These are phyloP conservation scores for Erodium texanum DNA, from an alignment of 441 rosid genomes.

Conservation along the genomic window DNA sequence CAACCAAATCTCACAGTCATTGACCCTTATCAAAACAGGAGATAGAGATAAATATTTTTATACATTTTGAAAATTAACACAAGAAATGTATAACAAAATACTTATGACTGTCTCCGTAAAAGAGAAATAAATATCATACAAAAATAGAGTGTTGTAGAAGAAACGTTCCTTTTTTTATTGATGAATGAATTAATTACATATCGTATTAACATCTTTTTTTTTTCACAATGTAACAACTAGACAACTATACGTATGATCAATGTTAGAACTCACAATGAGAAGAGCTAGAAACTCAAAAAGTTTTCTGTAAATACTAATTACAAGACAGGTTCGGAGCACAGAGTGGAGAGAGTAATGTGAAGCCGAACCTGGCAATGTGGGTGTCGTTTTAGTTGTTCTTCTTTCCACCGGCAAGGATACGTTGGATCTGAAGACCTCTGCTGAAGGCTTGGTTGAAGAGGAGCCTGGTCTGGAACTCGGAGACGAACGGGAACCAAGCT, in stretches of 20 bases:
- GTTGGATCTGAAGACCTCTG: conserved; percentile 94
- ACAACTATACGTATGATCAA: neutral
- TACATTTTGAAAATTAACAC: no score
- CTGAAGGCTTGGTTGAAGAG: conserved; percentile 98
- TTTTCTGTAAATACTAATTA: neutral
- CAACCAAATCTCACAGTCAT: no score
- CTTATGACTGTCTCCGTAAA: no score
- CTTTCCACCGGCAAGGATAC: conserved; percentile 89
- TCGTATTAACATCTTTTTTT: neutral
- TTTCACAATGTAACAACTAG: neutral
- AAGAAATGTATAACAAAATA: no score
- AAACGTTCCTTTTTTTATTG: neutral
- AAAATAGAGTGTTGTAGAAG: neutral
- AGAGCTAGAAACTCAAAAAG: neutral
- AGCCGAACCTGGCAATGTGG: neutral
- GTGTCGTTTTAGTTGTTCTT: conserved; percentile 19
- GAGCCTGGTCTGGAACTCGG: conserved; percentile 88
- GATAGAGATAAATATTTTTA: no score
- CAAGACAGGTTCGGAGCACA: neutral
- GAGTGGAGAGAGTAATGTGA: no score
- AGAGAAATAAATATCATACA: no score
- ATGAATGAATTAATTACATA: neutral
- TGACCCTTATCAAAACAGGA: no score
- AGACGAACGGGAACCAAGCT: conserved; percentile 95
- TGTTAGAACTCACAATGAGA: no score